Conservation (phyloP, 78 protist genomes). For the Tieghemostelium lacteum region DNA sequence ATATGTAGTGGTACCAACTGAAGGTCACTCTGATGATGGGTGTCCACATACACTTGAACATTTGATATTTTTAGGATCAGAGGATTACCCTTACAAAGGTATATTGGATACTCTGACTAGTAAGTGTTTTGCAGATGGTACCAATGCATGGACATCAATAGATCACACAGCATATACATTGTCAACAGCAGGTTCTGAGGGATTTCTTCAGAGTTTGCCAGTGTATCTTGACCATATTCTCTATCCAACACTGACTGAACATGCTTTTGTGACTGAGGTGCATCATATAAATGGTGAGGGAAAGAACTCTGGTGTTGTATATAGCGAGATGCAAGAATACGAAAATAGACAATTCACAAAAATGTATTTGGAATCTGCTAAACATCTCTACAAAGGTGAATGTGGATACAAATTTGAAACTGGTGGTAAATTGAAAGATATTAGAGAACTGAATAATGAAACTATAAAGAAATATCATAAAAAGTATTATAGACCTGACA, state of each 20-base stretch:
- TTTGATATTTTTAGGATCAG: slow-evolving; percentile 82
- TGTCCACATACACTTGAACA: slow-evolving; percentile 90
- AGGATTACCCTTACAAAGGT: slow-evolving; percentile 70
- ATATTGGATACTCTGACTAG: slow-evolving; percentile 35
- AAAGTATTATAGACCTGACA: slow-evolving; percentile 65
- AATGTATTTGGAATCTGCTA: neutral
- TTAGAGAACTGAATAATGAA: slow-evolving; percentile 36
- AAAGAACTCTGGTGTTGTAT: slow-evolving; percentile 77
- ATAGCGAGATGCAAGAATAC: slow-evolving; percentile 80
- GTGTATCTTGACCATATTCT: slow-evolving; percentile 92
- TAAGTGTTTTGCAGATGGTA: slow-evolving; percentile 64
- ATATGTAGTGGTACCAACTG: slow-evolving; percentile 41
- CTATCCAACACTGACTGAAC: slow-evolving; percentile 88
- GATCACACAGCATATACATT: slow-evolving; percentile 72
- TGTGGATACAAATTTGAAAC: slow-evolving; percentile 48
- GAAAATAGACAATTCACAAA: slow-evolving; percentile 6
- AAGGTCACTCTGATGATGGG: slow-evolving; percentile 71
- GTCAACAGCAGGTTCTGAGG: slow-evolving; percentile 84
- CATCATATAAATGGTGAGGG: slow-evolving; percentile 81
- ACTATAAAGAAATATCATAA: slow-evolving; percentile 53
- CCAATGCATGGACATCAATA: slow-evolving; percentile 81
- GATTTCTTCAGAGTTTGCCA: slow-evolving; percentile 88
- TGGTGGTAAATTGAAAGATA: slow-evolving; percentile 62
- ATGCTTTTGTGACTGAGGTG: slow-evolving; percentile 67
- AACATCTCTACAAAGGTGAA: neutral